Base-by-base conservation (phyloP, 306 rosid species). In the Macrotyloma uniflorum region DNA sequence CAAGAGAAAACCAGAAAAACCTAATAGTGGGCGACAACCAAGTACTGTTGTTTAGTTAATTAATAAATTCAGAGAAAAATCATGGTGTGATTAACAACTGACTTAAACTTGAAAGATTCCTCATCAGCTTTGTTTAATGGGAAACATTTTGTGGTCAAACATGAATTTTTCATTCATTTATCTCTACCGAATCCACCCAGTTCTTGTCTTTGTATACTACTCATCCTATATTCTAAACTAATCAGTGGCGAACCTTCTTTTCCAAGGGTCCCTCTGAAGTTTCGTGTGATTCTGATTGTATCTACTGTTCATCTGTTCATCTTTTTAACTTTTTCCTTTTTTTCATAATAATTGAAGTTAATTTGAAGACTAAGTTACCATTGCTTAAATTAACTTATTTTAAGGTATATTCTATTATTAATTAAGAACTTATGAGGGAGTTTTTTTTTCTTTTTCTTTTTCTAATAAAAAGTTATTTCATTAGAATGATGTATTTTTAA, bases 61-160 rank as follows among this genome's bases (percentile, higher is more conserved):
- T 28, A 57, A 67, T 42, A 26, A 55, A 65, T 11, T 30, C 38
- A 50, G 7, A 65, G 22, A 26, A 12, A 38, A 11, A 42, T 4
- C 38, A 24, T 40, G 61, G 20, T 9, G 43, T 40, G 9, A 38
- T 38, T 38, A 13, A 20, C 47, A 51, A 80, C 16, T 54, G 67
- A 67, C 15, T 55, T 61, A 20, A 42, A 67, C 18, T 54, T 26
- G 22, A 40, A 64, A 65, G 75, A 73, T 71, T 53, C 79, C 79
- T 70, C 66, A 3, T 50, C 24, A 11, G 24, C 49, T 55, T 63
- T 63, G 42, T 82, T 59, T 53, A 43, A 50, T 57, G 70, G 51
- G 28, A 64, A 76, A 47, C 51, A 18, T 59, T 75, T 80, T 28
- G 2, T 70, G 62, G 89, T 88, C 91, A 87, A 87, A 78, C 51